phyloP scores from a whole-genome alignment of 345 rosid species.

The Dovyalis caffra region DNA sequence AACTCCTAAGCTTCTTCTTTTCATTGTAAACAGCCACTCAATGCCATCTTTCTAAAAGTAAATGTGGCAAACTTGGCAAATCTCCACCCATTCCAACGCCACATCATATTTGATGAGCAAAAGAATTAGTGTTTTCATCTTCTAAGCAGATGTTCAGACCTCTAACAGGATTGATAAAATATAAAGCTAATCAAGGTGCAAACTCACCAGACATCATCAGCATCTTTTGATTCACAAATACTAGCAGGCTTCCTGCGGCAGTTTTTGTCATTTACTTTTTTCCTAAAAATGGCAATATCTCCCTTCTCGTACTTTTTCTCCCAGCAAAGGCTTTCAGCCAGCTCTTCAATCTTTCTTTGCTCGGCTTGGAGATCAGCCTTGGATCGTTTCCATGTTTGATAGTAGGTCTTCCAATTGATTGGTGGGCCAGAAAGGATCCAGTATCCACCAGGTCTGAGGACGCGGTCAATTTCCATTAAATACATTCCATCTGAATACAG shows the following conservation, averaged over 20 bases:
- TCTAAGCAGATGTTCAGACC: neutral
- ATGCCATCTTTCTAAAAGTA: neutral
- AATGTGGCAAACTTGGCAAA: neutral
- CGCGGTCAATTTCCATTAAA: conserved; percentile 95
- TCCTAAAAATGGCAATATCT: conserved; percentile 79
- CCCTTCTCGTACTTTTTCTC: conserved; percentile 99
- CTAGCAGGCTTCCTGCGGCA: conserved; percentile 50
- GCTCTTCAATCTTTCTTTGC: conserved; percentile 75
- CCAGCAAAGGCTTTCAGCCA: conserved; percentile 90
- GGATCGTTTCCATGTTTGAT: conserved; percentile 84
- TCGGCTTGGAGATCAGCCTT: conserved; percentile 77
- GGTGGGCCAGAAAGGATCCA: conserved; percentile 99
- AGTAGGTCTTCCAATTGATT: conserved; percentile 88
- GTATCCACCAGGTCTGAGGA: conserved; percentile 95
- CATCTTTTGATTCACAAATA: conserved; percentile 49
- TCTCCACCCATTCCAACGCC: neutral
- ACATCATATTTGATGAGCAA: neutral
- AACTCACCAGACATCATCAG: conserved; percentile 79
- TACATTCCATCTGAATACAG: conserved; percentile 66
- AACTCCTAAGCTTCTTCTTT: neutral
- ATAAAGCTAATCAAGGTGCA: conserved; percentile 1
- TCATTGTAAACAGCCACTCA: neutral
- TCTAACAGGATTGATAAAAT: neutral
- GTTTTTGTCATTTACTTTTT: conserved; percentile 58
- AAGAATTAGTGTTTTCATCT: neutral